phyloP scores from a whole-genome alignment of 495 filamentous ascomycete genomes.

The Lophiotrema nucula region DNA sequence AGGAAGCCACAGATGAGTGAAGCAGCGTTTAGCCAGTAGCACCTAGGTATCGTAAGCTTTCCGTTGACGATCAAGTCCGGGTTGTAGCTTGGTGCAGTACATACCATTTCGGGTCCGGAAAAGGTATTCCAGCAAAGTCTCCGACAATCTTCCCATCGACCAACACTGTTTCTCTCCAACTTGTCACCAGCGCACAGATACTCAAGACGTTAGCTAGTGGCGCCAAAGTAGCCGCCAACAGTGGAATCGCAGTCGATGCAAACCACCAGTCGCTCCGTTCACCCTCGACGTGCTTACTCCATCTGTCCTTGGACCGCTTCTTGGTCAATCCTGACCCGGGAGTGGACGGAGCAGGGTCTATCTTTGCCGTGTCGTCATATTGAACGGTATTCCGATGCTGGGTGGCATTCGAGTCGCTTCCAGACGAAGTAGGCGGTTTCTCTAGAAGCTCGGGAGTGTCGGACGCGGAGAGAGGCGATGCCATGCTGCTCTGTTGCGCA shows the following conservation, averaged over 20 bases:
- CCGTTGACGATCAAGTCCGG: background rate
- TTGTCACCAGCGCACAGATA: constrained; percentile 65
- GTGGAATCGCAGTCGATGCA: constrained; percentile 72
- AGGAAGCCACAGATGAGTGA: constrained; percentile 65
- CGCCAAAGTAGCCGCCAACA: constrained; percentile 67
- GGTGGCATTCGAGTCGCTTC: constrained; percentile 6
- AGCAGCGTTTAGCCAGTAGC: constrained; percentile 57
- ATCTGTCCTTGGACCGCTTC: background rate
- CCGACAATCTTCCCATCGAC: constrained; percentile 42
- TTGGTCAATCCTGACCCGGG: background rate
- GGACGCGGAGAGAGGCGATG: too few relatives aligned
- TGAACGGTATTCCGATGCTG: background rate
- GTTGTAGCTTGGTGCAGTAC: background rate
- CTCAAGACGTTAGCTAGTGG: constrained; percentile 73
- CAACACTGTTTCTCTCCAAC: constrained; percentile 54
- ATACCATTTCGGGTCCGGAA: constrained; percentile 44
- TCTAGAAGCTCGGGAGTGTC: too few relatives aligned
- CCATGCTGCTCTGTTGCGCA: too few relatives aligned
- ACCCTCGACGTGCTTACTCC: constrained; percentile 14
- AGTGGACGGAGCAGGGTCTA: background rate
- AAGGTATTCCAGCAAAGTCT: constrained; percentile 45
- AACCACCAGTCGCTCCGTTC: constrained; percentile 65
- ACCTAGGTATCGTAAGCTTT: constrained; percentile 29
- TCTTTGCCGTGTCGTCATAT: background rate
- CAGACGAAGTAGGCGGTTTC: constrained; percentile 18